Evolutionary conservation across 1,284 basidiomycete species (phyloP), one percentile per base, ranked within the genome.

Genomic region (Agaricales sp.): DNA sequence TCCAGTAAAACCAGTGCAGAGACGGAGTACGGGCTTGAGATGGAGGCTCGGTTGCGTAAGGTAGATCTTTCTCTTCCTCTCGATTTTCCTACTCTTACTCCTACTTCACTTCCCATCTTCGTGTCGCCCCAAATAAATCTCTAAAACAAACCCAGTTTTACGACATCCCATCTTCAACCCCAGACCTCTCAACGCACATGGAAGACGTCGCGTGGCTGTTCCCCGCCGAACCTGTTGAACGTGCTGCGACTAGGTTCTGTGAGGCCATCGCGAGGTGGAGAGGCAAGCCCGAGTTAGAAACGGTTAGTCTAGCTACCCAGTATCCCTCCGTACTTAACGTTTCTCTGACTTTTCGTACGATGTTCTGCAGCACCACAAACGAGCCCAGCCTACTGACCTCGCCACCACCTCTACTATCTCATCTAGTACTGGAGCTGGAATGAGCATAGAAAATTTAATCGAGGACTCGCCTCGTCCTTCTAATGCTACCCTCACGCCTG

Each of bases 281-380:
- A 54, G 87, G 87, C 3, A 85, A 82, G 57, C 87, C 87, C 20
- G 86, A 89, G 55, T 69, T 90, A 6, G 85, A 88, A 63, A 84
- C 77, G 3, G 87, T 88, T 11, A 8, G 30, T n/a, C n/a, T 35
- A 11, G 8, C 30, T n/a, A 11, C 30, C 30, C 30, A 8, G n/a
- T n/a, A n/a, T n/a, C 30, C 30, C n/a, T n/a, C 30, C 8, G n/a
- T 35, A 8, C 30, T n/a, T 35, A n/a, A 11, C 30, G 8, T 35
- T n/a, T 11, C 30, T n/a, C n/a, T 35, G n/a, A 35, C 30, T 35
- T 11, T 11, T n/a, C n/a, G 30, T n/a, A 35, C 30, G 30, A 35
- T 35, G 16, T 43, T n/a, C n/a, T n/a, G 19, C 4, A 47, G n/a
- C 13, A 19, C n/a, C 13, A n/a, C n/a, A 19, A 45, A 8, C 8